These are phyloP conservation scores for Tothia fuscella DNA, from an alignment of 2,329 filamentous ascomycete genomes.

Conservation along the genomic window DNA sequence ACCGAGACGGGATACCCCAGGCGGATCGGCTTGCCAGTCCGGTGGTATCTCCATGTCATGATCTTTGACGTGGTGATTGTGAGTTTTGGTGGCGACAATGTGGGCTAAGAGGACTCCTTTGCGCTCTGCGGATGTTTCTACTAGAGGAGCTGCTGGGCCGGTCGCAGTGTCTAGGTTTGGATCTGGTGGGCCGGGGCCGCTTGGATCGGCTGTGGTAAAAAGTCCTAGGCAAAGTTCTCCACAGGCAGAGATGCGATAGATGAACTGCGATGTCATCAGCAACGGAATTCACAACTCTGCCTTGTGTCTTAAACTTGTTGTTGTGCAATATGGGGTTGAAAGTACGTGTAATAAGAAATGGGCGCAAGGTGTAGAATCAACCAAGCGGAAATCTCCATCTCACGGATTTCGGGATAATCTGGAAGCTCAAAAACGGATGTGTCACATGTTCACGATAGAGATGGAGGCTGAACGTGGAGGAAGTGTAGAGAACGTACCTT, in stretches of 20 bases:
- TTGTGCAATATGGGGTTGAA: no score
- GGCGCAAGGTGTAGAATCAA: no score
- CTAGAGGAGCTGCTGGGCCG: slow-evolving; percentile 18
- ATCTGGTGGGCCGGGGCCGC: no score
- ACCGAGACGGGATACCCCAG: background rate
- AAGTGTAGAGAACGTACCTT: slow-evolving; percentile 37
- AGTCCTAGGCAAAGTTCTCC: slow-evolving; percentile 69
- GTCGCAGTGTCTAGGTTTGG: slow-evolving; percentile 40
- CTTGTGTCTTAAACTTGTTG: no score
- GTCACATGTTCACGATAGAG: no score
- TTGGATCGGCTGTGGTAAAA: slow-evolving; percentile 49
- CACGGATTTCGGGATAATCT: no score
- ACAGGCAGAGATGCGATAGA: slow-evolving; percentile 63
- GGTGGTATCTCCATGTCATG: slow-evolving; percentile 61
- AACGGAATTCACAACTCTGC: no score
- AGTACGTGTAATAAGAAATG: no score
- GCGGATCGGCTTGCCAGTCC: slow-evolving; percentile 39
- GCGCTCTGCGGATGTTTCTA: slow-evolving; percentile 32
- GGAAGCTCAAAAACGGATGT: no score
- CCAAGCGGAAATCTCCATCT: no score
- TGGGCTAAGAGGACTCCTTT: slow-evolving; percentile 64
- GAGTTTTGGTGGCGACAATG: slow-evolving; percentile 62
- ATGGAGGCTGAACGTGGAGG: no score
- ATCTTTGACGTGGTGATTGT: slow-evolving; percentile 54
- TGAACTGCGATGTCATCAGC: slow-evolving; percentile 42